A percentile compares a stretch with the other conserved stretches of the same genome.
phyloP scores from a whole-genome alignment of 2,329 filamentous ascomycete genomes.

The Aspergillus persii region DNA sequence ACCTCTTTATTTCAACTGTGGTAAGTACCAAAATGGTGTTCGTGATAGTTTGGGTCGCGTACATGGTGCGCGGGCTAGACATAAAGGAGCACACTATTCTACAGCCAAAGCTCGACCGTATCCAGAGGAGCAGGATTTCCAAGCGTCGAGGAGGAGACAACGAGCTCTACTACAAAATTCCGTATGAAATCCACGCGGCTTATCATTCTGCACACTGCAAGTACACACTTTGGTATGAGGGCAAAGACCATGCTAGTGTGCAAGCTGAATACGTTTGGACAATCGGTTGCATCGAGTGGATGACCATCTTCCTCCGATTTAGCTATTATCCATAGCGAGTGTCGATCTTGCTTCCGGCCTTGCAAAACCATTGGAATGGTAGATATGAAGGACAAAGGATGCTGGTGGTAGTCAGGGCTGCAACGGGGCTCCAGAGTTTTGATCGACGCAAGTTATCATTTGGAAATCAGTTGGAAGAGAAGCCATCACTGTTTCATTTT shows the following conservation, averaged over 20 bases:
- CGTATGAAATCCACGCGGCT: slow-evolving; percentile 16
- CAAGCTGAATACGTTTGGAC: slow-evolving; percentile 19
- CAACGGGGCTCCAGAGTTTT: neutral
- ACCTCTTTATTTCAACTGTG: slow-evolving; percentile 12
- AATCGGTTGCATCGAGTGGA: no score
- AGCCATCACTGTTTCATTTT: no score
- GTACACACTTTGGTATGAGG: slow-evolving; percentile 21
- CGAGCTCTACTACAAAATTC: slow-evolving; percentile 11
- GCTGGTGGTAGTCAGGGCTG: no score
- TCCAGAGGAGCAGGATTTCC: slow-evolving; percentile 13
- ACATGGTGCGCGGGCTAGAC: neutral
- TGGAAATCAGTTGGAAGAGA: neutral
- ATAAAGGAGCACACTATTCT: slow-evolving; percentile 20
- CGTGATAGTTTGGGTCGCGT: no score
- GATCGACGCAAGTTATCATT: neutral
- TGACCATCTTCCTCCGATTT: no score
- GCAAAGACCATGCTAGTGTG: slow-evolving; percentile 17
- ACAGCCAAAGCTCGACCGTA: slow-evolving; percentile 10
- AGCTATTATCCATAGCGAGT: neutral
- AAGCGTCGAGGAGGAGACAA: slow-evolving; percentile 10
- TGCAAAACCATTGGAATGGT: no score
- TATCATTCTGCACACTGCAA: slow-evolving; percentile 22
- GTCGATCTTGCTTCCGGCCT: no score
- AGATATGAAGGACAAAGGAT: no score
- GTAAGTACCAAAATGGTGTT: slow-evolving; percentile 2